Conservation (phyloP, 2,329 filamentous ascomycete genomes). For the Pestalotiopsis sp. region DNA sequence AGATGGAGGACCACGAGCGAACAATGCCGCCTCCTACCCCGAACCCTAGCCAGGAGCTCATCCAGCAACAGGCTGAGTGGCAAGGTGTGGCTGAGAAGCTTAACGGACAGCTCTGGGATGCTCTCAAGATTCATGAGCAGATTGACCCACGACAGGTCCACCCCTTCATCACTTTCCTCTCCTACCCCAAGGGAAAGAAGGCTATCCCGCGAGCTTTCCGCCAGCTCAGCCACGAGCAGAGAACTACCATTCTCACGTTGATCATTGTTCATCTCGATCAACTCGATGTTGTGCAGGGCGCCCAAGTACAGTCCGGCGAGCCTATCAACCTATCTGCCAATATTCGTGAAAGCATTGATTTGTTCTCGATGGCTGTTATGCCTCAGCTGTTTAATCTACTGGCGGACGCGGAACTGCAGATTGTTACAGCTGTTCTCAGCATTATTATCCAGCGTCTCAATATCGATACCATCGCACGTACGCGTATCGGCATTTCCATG, state of each 20-base stretch:
- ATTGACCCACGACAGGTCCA: slow-evolving; percentile 77
- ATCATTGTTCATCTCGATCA: slow-evolving; percentile 91
- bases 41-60: slow-evolving; percentile 64
- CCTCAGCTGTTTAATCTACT: slow-evolving; percentile 87
- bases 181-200: slow-evolving; percentile 94
- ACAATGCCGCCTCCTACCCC: slow-evolving; percentile 64
- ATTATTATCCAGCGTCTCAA: slow-evolving; percentile 81
- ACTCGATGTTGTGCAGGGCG: slow-evolving; percentile 84
- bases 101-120: slow-evolving; percentile 79
- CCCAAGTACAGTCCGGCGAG: slow-evolving; percentile 72
- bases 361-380: slow-evolving; percentile 87
- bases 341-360: slow-evolving; percentile 87
- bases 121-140: slow-evolving; percentile 90
- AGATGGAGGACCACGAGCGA: slow-evolving; percentile 89
- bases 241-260: slow-evolving; percentile 93
- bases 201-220: slow-evolving; percentile 93
- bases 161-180: slow-evolving; percentile 94
- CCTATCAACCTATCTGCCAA: slow-evolving; percentile 67
- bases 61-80: slow-evolving; percentile 80
- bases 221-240: slow-evolving; percentile 87
- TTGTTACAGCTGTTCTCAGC: slow-evolving; percentile 86
- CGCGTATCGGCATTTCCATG: slow-evolving; percentile 84
- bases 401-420: slow-evolving; percentile 85
- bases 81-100: slow-evolving; percentile 68
- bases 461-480: slow-evolving; percentile 80